Evolutionary conservation across 805 yeast genomes (phyloP).

Genomic region (Hermanozyma aechmeae): DNA sequence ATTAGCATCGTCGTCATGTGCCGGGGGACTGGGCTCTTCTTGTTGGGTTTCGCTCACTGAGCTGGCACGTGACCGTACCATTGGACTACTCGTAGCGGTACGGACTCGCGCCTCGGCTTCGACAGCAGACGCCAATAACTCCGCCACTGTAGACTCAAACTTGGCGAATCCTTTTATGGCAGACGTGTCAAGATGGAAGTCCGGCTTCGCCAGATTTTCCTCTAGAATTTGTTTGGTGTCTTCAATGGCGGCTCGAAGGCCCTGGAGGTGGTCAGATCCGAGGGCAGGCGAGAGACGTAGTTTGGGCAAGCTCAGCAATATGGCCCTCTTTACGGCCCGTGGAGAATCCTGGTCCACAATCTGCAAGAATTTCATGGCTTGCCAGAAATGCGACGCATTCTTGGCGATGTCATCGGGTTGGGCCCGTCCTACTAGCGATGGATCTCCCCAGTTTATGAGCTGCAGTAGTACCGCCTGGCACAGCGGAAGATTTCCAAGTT

Average conservation of each 20-base stretch:
- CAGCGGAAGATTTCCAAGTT: slow-evolving; percentile 19
- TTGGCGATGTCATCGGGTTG: slow-evolving; percentile 29
- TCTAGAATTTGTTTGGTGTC: too few relatives aligned
- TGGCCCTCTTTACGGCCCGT: slow-evolving; percentile 42
- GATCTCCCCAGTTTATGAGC: slow-evolving; percentile 79
- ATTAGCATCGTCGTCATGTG: too few relatives aligned
- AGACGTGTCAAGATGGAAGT: too few relatives aligned
- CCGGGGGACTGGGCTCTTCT: too few relatives aligned
- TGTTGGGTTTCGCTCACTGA: too few relatives aligned
- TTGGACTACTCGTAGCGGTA: too few relatives aligned
- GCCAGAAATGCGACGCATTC: slow-evolving; percentile 47
- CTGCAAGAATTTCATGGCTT: slow-evolving; percentile 22
- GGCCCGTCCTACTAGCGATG: slow-evolving; percentile 44
- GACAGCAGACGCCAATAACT: too few relatives aligned
- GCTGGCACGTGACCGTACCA: too few relatives aligned
- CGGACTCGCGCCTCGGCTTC: too few relatives aligned
- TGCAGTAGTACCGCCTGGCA: slow-evolving; percentile 59
- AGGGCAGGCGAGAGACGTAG: slow-evolving; percentile 24
- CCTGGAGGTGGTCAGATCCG: slow-evolving; percentile 20
- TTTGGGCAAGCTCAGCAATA: slow-evolving; percentile 42
- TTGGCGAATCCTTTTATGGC: too few relatives aligned
- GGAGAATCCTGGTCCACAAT: slow-evolving; percentile 17
- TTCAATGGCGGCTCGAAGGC: slow-evolving; percentile 22
- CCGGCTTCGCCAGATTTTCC: too few relatives aligned
- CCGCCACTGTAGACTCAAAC: too few relatives aligned